phyloP scores from a whole-genome alignment of 805 yeast species.

The Candida andamanensis region DNA sequence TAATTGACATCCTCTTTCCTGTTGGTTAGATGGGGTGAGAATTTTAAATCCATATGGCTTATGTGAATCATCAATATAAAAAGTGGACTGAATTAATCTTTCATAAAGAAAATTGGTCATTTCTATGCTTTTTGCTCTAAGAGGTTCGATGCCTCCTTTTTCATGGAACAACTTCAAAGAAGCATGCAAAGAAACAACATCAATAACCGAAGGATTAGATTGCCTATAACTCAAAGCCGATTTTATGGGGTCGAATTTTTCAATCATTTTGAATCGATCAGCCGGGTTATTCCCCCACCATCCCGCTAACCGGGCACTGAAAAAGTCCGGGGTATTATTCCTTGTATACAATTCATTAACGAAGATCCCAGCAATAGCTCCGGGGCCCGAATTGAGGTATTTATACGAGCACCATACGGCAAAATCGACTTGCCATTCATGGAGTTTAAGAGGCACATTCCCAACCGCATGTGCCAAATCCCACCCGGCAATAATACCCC shows the following conservation, averaged over 20 bases:
- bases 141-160: slow-evolving; percentile 56
- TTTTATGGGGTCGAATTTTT: slow-evolving; percentile 69
- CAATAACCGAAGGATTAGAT: slow-evolving; percentile 85
- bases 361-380: slow-evolving; percentile 83
- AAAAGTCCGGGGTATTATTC: slow-evolving; percentile 22
- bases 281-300: slow-evolving; percentile 92
- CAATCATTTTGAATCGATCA: slow-evolving; percentile 75
- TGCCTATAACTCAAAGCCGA: slow-evolving; percentile 87
- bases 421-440: slow-evolving; percentile 88
- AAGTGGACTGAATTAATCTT: slow-evolving; percentile 41
- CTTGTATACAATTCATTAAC: slow-evolving; percentile 53
- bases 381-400: slow-evolving; percentile 89
- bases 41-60: slow-evolving; percentile 56
- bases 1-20: slow-evolving; percentile 75
- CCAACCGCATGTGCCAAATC: slow-evolving; percentile 95
- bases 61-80: slow-evolving; percentile 28
- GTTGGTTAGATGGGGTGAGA: slow-evolving; percentile 58
- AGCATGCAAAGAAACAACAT: slow-evolving; percentile 66
- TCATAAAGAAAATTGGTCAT: slow-evolving; percentile 56
- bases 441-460: slow-evolving; percentile 69
- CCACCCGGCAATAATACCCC: slow-evolving; percentile 73
- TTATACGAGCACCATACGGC: slow-evolving; percentile 95
- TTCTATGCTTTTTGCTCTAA: slow-evolving; percentile 52
- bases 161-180: slow-evolving; percentile 58
- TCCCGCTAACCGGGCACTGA: slow-evolving; percentile 76